These are phyloP conservation scores for Coemansia sp. DNA, from an alignment of 192 early-diverging fungal species.

Conservation along the genomic window DNA sequence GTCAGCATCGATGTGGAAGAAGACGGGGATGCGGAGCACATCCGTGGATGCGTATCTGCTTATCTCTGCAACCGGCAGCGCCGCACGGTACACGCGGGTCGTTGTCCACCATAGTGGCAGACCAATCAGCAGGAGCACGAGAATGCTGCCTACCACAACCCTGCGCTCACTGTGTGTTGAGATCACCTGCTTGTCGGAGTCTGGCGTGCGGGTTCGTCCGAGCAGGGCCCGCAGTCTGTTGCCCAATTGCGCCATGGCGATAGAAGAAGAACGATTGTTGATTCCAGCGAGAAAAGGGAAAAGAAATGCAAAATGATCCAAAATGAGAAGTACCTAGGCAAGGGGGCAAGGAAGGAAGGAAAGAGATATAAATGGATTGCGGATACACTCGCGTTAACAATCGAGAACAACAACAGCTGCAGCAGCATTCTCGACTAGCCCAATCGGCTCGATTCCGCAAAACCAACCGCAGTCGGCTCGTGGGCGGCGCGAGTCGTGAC, in stretches of 20 bases:
- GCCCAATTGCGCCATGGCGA: slow-evolving; percentile 12
- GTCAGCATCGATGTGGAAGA: slow-evolving; percentile 31
- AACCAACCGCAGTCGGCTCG: neutral
- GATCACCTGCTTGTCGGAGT: slow-evolving; percentile 22
- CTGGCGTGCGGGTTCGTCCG: slow-evolving; percentile 12
- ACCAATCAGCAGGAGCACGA: slow-evolving; percentile 31
- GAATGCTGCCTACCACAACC: slow-evolving; percentile 46
- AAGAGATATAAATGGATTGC: neutral
- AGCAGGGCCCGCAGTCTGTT: slow-evolving; percentile 32
- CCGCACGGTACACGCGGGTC: slow-evolving; percentile 54
- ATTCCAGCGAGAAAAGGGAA: too few relatives aligned
- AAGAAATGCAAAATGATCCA: neutral
- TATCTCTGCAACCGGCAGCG: slow-evolving; percentile 31
- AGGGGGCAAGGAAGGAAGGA: neutral
- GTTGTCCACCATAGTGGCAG: slow-evolving; percentile 56
- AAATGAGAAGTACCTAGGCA: neutral
- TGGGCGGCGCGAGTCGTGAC: neutral
- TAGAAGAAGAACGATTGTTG: too few relatives aligned
- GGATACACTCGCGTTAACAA: too few relatives aligned
- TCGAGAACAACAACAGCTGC: too few relatives aligned
- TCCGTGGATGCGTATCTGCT: slow-evolving; percentile 14
- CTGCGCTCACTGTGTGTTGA: slow-evolving; percentile 43
- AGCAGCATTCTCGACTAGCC: too few relatives aligned
- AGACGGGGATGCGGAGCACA: slow-evolving; percentile 22
- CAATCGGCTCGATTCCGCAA: too few relatives aligned